These are phyloP conservation scores for Hypsizygus marmoreus DNA, from an alignment of 768 basidiomycete genomes.

Conservation along the genomic window DNA sequence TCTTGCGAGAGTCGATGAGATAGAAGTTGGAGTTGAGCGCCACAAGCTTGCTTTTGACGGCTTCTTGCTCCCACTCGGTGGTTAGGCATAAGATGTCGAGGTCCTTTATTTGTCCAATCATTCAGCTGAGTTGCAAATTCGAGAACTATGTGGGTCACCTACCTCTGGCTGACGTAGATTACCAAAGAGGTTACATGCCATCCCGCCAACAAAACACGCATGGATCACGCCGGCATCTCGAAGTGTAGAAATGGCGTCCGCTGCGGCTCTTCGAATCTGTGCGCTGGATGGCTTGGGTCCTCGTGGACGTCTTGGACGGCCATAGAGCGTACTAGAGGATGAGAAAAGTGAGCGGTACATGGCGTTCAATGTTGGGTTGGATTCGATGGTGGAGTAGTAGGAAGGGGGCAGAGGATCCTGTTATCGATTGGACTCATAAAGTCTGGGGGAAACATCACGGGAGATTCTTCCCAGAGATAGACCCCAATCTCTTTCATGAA, in stretches of 20 bases:
- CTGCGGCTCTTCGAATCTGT: conserved; percentile 2
- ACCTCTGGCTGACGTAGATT: conserved; percentile 8
- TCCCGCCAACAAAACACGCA: conserved; percentile 12
- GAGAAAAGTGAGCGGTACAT: not conserved
- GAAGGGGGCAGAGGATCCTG: too few species aligned
- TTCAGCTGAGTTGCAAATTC: not conserved
- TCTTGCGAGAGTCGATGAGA: conserved; percentile 29
- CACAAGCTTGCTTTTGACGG: conserved; percentile 31
- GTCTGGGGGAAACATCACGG: too few species aligned
- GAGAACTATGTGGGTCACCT: not conserved
- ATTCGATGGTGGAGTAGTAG: too few species aligned
- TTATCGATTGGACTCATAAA: too few species aligned
- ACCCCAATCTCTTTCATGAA: too few species aligned
- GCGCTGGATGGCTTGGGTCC: conserved; percentile 1
- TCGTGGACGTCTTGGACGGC: not conserved
- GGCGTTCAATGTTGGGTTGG: conserved; percentile 1
- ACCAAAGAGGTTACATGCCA: conserved; percentile 10
- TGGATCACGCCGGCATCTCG: not conserved
- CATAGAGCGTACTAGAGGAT: too few species aligned
- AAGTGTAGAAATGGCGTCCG: not conserved
- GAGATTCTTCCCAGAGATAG: too few species aligned
- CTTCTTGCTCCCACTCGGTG: conserved; percentile 21
- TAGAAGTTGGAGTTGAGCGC: conserved; percentile 25
- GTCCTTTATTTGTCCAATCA: conserved; percentile 24
- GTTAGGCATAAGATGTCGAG: conserved; percentile 38